Evolutionary conservation across 2,329 filamentous ascomycete species (phyloP).

Genomic region (Daldinia sp.): DNA sequence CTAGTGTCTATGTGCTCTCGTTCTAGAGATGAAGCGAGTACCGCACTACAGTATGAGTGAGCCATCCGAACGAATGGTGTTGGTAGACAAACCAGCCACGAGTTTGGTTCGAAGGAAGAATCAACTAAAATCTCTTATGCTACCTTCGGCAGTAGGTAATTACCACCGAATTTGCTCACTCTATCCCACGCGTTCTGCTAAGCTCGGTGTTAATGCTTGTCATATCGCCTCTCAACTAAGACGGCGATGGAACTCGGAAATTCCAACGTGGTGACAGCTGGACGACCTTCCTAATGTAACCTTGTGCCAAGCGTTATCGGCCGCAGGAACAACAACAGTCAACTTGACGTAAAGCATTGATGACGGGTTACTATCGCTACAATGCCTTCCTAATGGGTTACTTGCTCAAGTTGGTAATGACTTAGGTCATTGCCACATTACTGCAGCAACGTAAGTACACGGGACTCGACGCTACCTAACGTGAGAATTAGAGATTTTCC

Average conservation of each 20-base stretch:
- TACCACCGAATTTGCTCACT: constrained; percentile 24
- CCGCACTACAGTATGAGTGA: constrained; percentile 18
- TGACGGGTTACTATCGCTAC: constrained; percentile 14
- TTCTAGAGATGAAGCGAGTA: constrained; percentile 23
- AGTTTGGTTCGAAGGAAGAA: constrained; percentile 35
- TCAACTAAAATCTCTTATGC: constrained; percentile 24
- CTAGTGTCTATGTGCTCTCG: constrained; percentile 12
- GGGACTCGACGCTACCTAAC: background rate
- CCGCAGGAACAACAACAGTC: constrained; percentile 28
- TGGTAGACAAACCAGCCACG: constrained; percentile 13
- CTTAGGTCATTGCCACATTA: constrained; percentile 18
- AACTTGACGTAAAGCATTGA: constrained; percentile 15
- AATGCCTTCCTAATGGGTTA: constrained; percentile 8
- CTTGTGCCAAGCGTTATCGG: constrained; percentile 18
- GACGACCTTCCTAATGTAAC: constrained; percentile 39
- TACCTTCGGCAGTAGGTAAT: constrained; percentile 9
- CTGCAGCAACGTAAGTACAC: constrained; percentile 14
- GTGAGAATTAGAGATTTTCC: constrained; percentile 12
- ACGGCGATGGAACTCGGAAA: constrained; percentile 26
- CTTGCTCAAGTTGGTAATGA: constrained; percentile 17
- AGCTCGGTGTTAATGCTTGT: constrained; percentile 24
- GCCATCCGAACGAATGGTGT: constrained; percentile 9
- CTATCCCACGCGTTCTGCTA: constrained; percentile 39
- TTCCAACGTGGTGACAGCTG: constrained; percentile 12
- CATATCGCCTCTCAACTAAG: constrained; percentile 31